Evolutionary conservation across 352 stramenopile species (phyloP).

Genomic region (Pythium dissotocum): DNA sequence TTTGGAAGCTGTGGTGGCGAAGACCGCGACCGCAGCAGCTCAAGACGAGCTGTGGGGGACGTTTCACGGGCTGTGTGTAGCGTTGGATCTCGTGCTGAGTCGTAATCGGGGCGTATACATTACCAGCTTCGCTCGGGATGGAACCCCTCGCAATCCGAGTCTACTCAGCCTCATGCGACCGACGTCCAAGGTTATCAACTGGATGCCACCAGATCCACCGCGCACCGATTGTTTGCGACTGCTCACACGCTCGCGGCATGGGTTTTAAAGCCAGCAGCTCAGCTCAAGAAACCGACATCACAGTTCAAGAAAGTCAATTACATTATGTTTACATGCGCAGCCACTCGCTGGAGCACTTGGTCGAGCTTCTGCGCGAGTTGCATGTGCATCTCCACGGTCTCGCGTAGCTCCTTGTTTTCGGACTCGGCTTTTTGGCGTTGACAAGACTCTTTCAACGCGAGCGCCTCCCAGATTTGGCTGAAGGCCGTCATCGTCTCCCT

Average conservation of each 20-base stretch:
- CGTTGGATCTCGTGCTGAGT: constrained; percentile 5
- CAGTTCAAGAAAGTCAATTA: too few species aligned
- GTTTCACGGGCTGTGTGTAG: background rate
- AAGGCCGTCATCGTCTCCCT: background rate
- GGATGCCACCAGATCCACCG: background rate
- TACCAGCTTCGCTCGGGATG: constrained; percentile 12
- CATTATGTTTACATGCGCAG: background rate
- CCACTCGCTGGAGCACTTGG: background rate
- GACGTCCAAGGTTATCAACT: background rate
- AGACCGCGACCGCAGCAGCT: background rate
- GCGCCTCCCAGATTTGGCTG: background rate
- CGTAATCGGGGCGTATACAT: background rate
- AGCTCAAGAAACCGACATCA: too few species aligned
- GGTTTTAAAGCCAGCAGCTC: background rate
- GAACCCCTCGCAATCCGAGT: background rate
- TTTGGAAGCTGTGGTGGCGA: constrained; percentile 2
- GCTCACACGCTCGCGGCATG: constrained; percentile 1
- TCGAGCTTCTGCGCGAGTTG: background rate
- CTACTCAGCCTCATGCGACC: background rate
- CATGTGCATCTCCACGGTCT: background rate
- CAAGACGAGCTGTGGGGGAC: background rate
- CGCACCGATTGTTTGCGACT: background rate
- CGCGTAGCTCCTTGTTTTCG: background rate
- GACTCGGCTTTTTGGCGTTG: background rate
- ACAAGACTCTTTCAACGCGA: background rate